Percentiles rank a stretch among this genome's conserved stretches.
Conservation (phyloP, 345 rosid genomes). For the Hibiscus tridactylites region DNA sequence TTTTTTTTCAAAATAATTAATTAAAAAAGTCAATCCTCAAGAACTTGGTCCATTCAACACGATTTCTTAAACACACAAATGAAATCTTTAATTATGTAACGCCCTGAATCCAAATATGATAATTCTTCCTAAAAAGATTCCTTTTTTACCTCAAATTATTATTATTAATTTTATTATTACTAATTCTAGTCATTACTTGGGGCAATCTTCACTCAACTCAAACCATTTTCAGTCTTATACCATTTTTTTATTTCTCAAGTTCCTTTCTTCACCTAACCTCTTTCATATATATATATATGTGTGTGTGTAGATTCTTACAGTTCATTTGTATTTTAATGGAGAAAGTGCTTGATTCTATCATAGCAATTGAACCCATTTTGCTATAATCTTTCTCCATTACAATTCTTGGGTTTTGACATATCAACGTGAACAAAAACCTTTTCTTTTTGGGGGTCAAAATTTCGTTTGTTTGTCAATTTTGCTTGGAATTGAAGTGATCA, state of each 20-base stretch:
- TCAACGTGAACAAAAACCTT: background rate
- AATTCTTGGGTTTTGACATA: background rate
- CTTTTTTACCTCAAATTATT: too few species aligned
- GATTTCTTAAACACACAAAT: background rate
- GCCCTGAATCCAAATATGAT: background rate
- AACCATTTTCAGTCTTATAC: too few species aligned
- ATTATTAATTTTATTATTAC: background rate
- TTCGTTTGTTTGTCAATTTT: background rate
- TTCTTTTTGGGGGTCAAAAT: background rate
- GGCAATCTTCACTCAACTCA: background rate
- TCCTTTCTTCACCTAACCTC: slow-evolving; percentile 17
- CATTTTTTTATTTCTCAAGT: background rate
- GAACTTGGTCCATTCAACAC: background rate
- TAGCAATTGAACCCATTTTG: background rate
- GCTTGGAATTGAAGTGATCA: slow-evolving; percentile 14
- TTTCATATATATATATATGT: background rate
- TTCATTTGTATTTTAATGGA: background rate
- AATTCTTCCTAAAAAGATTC: too few species aligned
- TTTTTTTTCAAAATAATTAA: too few species aligned
- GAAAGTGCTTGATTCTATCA: background rate
- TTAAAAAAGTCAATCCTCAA: too few species aligned
- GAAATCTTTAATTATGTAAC: too few species aligned
- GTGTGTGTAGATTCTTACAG: background rate
- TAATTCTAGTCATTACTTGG: background rate
- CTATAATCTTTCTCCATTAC: background rate